Conservation (phyloP, 2,329 filamentous ascomycete genomes). For the Alternaria conjuncta region DNA sequence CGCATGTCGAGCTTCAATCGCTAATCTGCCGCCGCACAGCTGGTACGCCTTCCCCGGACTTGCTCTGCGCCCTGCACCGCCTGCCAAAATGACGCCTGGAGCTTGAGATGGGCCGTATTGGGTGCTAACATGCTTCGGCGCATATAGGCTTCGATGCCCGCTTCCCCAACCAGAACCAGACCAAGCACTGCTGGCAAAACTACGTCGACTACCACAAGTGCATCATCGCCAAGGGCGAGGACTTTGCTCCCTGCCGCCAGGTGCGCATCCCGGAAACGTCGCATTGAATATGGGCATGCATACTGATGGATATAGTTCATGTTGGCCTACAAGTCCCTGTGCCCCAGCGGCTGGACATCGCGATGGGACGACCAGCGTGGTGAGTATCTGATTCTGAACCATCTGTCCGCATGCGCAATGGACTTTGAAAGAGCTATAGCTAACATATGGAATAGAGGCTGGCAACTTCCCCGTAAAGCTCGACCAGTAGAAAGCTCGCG, state of each 20-base stretch:
- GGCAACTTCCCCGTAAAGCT: constrained; percentile 48
- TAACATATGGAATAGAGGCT: constrained; percentile 27
- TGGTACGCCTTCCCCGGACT: constrained; percentile 44
- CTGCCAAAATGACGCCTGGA: not conserved
- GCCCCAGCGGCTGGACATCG: constrained; percentile 91
- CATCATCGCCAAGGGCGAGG: constrained; percentile 96
- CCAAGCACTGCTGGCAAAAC: constrained; percentile 99
- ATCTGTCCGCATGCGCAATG: not conserved
- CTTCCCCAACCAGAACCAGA: constrained; percentile 97
- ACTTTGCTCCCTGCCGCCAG: constrained; percentile 96
- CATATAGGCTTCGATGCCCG: constrained; percentile 91
- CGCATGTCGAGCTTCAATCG: constrained; percentile 21
- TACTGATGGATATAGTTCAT: constrained; percentile 72
- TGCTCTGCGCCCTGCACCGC: constrained; percentile 9
- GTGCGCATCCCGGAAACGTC: constrained; percentile 58
- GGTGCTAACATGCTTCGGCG: constrained; percentile 30
- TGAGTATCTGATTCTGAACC: too few species aligned
- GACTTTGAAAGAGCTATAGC: not conserved
- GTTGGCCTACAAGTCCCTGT: constrained; percentile 95
- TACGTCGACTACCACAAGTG: constrained; percentile 99
- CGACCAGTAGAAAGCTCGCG: constrained; percentile 41
- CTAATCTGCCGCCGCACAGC: constrained; percentile 46
- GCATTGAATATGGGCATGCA: constrained; percentile 1
- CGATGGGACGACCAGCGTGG: constrained; percentile 98
- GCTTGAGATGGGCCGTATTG: constrained; percentile 6